Percentiles rank a stretch among this genome's conserved stretches.
Conservation (phyloP, 176 grass and related monocot genomes). For the Melocanna baccifera region DNA sequence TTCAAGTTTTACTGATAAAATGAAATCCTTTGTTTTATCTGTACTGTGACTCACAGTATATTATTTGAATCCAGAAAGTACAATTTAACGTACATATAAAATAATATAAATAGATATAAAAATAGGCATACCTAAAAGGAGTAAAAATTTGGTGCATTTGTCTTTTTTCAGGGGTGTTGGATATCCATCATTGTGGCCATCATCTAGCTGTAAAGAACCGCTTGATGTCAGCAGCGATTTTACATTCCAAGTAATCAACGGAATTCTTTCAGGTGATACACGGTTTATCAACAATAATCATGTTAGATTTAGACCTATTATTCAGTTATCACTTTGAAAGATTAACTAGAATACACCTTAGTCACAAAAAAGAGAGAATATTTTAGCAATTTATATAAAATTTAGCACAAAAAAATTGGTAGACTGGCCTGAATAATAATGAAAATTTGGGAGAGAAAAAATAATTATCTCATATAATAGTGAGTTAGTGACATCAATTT, state of each 20-base stretch:
- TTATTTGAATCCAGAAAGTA: neutral
- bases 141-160: neutral
- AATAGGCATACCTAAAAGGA: neutral
- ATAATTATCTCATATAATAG: neutral
- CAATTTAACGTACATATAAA: neutral
- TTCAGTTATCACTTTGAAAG: neutral
- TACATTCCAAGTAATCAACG: constrained; percentile 81
- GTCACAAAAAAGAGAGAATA: neutral
- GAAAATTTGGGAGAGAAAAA: neutral
- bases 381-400: neutral
- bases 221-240: constrained; percentile 87
- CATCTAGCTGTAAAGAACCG: constrained; percentile 65
- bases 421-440: neutral
- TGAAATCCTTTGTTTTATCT: neutral
- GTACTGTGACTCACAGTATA: neutral
- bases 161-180: constrained; percentile 64
- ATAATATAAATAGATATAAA: neutral
- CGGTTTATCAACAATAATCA: neutral
- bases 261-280: constrained; percentile 89
- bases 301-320: neutral
- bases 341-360: neutral
- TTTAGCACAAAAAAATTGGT: neutral
- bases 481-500: neutral
- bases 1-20: neutral
- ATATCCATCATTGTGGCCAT: constrained; percentile 85